Percentiles rank a stretch among this genome's conserved stretches.
phyloP scores from a whole-genome alignment of 2,329 filamentous ascomycete genomes.

The Rhynchosporium graminicola region DNA sequence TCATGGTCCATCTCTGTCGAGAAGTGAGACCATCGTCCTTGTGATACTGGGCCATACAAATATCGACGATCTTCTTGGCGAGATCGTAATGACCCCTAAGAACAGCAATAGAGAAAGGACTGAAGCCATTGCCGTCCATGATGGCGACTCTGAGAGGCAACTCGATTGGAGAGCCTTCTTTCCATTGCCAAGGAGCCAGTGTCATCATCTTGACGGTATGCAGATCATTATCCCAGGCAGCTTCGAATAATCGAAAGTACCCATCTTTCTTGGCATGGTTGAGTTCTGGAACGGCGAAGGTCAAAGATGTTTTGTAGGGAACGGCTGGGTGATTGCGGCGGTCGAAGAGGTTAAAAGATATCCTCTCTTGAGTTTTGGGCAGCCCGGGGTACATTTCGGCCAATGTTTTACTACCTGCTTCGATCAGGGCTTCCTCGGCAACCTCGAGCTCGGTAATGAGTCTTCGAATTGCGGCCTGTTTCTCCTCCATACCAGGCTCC shows the following conservation, averaged over 20 bases:
- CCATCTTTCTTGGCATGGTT: conserved; percentile 56
- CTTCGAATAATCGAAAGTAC: conserved; percentile 71
- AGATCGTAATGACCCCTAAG: conserved; percentile 63
- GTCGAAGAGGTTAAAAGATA: neutral
- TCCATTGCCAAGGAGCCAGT: conserved; percentile 48
- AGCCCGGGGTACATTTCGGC: conserved; percentile 61
- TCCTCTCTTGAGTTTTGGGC: conserved; percentile 2
- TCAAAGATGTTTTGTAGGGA: conserved; percentile 29
- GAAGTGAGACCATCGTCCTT: conserved; percentile 46
- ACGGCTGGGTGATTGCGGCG: conserved; percentile 1
- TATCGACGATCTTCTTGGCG: conserved; percentile 68
- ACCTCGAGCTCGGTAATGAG: conserved; percentile 54
- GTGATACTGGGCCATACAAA: conserved; percentile 67
- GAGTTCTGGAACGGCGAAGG: conserved; percentile 42
- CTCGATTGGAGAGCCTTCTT: conserved; percentile 50
- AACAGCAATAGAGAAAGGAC: conserved; percentile 69
- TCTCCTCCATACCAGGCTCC: conserved; percentile 47
- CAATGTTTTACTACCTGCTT: conserved; percentile 67
- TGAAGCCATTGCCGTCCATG: conserved; percentile 46
- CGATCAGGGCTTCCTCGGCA: conserved; percentile 56
- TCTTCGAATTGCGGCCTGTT: conserved; percentile 55
- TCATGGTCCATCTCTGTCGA: conserved; percentile 44
- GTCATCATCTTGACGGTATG: conserved; percentile 66
- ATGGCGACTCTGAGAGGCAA: conserved; percentile 66
- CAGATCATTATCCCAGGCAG: conserved; percentile 70